Conservation (phyloP, 2,329 filamentous ascomycete genomes). For the Diaporthe helianthi region DNA sequence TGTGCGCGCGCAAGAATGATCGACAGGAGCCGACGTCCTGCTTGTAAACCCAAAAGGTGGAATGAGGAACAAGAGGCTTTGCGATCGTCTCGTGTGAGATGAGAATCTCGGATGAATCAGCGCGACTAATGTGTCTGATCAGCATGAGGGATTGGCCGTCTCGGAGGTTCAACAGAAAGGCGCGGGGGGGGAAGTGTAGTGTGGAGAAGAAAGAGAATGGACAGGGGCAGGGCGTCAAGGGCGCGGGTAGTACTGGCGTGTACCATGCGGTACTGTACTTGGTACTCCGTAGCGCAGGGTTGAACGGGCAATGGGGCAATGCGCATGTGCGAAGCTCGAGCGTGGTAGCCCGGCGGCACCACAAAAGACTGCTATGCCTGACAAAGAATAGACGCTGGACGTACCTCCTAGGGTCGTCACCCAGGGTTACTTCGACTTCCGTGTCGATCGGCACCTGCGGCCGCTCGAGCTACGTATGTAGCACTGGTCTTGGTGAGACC, state of each 20-base stretch:
- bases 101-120: conserved; percentile 34
- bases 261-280: conserved; percentile 14
- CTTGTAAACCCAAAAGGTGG: conserved; percentile 21
- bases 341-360: conserved; percentile 16
- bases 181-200: conserved; percentile 20
- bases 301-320: neutral
- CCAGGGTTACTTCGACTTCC: conserved; percentile 32
- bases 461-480: conserved; percentile 29
- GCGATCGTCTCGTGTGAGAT: conserved; percentile 33
- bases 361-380: conserved; percentile 17
- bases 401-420: conserved; percentile 19
- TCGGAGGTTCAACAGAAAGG: conserved; percentile 27
- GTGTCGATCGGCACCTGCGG: conserved; percentile 33
- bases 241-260: conserved; percentile 19
- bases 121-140: conserved; percentile 36
- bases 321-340: conserved; percentile 5
- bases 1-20: conserved; percentile 14
- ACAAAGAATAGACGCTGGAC: conserved; percentile 28
- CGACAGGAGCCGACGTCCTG: conserved; percentile 27
- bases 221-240: conserved; percentile 22
- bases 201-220: conserved; percentile 28
- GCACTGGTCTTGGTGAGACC: conserved; percentile 31
- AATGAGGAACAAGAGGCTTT: conserved; percentile 27
- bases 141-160: conserved; percentile 31
- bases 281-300: conserved; percentile 20